Evolutionary conservation across 1,284 basidiomycete genomes (phyloP), one percentile per base, ranked within the genome.

Genomic region (Sanghuangporus baumii): DNA sequence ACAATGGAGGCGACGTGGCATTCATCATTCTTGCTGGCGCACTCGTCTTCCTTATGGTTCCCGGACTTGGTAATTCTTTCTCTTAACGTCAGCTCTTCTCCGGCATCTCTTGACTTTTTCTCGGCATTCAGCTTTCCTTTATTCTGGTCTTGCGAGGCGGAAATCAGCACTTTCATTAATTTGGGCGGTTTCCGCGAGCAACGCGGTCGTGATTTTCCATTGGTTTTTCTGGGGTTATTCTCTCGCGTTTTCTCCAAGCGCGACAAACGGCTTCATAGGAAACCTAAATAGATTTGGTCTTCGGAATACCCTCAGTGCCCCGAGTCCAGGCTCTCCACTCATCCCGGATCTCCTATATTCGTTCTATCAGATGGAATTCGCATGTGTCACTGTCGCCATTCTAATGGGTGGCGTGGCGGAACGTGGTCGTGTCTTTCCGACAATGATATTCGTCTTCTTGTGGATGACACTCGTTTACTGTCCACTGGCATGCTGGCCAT

Each of bases 351-450:
- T 91, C 61, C 78, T 91, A 51, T 94, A 93, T 76, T 87, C 87
- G 65, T 91, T 94, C 74, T 95, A 93, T 77, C 92, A 96, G 74
- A 91, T 91, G 86, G 90, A 92, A 76, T 93, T 93, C 69, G 90
- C 87, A 6, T 88, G 88, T 62, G 89, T 93, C 26, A 91, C 90
- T 7, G 85, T 85, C 47, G 87, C 79, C 41, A 91, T 92, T 64
- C 73, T 92, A 36, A 81, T 93, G 80, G 88, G 88, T 57, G 87
- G 83, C n/a, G 86, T 96, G 14, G 94, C 94, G 2, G 95, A 97
- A 74, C 86, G 95, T 58, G 92, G 91, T 12, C 82, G 95, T 48
- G 87, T 96, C 43, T 79, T 94, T 31, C 95, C 95, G 0, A 88
- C 93, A 20, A 89, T 96, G 83, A 78, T 96, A 36, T 89, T 97